These are phyloP conservation scores for Psilocybe azurescens DNA, from an alignment of 768 basidiomycete species.

Conservation along the genomic window DNA sequence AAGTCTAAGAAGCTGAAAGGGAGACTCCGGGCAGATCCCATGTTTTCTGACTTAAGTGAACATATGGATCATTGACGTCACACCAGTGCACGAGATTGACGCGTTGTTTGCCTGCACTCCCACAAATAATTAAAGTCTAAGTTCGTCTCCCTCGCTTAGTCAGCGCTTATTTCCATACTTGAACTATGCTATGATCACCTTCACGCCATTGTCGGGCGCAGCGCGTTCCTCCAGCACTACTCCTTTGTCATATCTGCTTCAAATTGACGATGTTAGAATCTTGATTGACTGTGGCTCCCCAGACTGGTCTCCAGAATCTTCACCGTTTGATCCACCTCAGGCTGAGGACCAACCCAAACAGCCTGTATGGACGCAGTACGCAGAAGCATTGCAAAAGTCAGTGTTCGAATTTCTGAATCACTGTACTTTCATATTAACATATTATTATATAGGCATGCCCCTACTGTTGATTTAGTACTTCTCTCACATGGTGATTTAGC, in stretches of 20 bases:
- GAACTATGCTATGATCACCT: conserved; percentile 78
- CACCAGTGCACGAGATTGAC: neutral
- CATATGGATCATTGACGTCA: conserved; percentile 29
- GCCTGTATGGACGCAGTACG: conserved; percentile 69
- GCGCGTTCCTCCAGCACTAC: conserved; percentile 67
- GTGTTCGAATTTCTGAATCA: conserved; percentile 29
- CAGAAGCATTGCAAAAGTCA: conserved; percentile 69
- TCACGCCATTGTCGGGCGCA: conserved; percentile 88
- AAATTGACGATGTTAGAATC: conserved; percentile 93
- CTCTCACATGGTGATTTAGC: conserved; percentile 92
- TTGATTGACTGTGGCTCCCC: conserved; percentile 95
- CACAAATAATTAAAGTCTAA: neutral
- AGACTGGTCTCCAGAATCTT: conserved; percentile 76
- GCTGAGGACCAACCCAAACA: conserved; percentile 33
- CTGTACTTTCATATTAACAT: neutral
- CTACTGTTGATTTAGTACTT: conserved; percentile 87
- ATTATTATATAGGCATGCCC: conserved; percentile 60
- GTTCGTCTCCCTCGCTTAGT: conserved; percentile 18
- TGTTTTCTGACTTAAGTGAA: conserved; percentile 11
- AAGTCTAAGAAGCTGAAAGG: conserved; percentile 6
- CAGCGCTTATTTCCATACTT: conserved; percentile 4
- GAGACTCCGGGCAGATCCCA: conserved; percentile 1
- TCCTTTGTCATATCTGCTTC: conserved; percentile 85
- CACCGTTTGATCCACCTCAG: conserved; percentile 37
- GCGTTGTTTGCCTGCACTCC: conserved; percentile 23